Conservation (phyloP, 2,329 filamentous ascomycete species). For the Fusarium udum region DNA sequence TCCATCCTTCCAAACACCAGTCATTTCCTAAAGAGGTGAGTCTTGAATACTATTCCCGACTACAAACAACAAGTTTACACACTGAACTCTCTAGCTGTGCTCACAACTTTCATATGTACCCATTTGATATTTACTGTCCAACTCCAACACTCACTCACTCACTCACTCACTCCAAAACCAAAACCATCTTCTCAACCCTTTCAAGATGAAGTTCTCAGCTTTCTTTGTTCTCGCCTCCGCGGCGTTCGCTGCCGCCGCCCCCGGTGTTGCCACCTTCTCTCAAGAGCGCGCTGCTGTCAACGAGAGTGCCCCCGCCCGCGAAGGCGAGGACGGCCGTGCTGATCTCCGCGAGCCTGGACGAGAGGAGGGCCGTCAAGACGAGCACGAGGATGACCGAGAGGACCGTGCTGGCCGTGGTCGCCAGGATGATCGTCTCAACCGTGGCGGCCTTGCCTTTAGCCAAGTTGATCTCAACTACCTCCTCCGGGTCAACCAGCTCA, state of each 20-base stretch:
- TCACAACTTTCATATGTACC: conserved; percentile 25
- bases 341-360: neutral
- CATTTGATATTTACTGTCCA: conserved; percentile 14
- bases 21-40: conserved; percentile 38
- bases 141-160: conserved; percentile 1
- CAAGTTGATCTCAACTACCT: conserved; percentile 56
- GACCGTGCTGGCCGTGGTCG: conserved; percentile 44
- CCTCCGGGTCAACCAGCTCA: conserved; percentile 57
- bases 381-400: neutral
- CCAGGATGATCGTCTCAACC: conserved; percentile 7
- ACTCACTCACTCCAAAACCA: neutral
- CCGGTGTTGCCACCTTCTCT: conserved; percentile 48
- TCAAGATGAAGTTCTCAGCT: conserved; percentile 61
- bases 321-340: neutral
- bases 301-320: conserved; percentile 8
- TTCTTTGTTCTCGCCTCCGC: conserved; percentile 57
- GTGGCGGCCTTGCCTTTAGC: conserved; percentile 54
- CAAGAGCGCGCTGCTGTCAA: conserved; percentile 14
- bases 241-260: conserved; percentile 56
- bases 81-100: conserved; percentile 26
- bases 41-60: neutral
- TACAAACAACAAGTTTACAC: neutral
- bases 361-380: neutral
- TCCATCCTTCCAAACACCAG: conserved; percentile 23
- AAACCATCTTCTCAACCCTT: neutral